Evolutionary conservation across 1,284 basidiomycete species (phyloP).

Genomic region (Cutaneotrichosporon sp.): DNA sequence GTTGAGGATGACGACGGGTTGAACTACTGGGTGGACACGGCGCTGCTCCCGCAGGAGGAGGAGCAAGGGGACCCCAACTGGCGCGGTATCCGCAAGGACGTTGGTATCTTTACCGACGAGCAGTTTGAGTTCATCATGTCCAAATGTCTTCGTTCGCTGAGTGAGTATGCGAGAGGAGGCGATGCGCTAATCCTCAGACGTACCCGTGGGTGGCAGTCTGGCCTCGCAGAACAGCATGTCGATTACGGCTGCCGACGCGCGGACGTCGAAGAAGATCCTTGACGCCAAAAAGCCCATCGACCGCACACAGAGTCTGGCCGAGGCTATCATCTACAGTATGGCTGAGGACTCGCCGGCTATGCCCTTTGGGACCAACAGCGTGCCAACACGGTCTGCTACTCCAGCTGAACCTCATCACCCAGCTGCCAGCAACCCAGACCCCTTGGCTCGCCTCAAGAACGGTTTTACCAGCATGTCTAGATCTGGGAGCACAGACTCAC

Average conservation of each 20-base stretch:
- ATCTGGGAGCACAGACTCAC: constrained; percentile 37
- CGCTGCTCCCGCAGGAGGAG: constrained; percentile 52
- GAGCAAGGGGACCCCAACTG: constrained; percentile 64
- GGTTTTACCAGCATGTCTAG: constrained; percentile 48
- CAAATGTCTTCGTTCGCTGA: constrained; percentile 82
- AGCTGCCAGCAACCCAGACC: constrained; percentile 6
- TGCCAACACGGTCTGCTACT: constrained; percentile 51
- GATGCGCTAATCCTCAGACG: constrained; percentile 51
- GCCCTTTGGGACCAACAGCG: constrained; percentile 31
- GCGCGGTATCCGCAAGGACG: constrained; percentile 69
- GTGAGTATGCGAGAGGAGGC: constrained; percentile 51
- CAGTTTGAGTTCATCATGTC: constrained; percentile 83
- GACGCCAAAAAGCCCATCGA: constrained; percentile 72
- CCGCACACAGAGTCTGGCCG: constrained; percentile 71
- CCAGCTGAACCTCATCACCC: constrained; percentile 36
- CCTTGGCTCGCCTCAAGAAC: constrained; percentile 28
- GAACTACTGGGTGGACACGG: constrained; percentile 36
- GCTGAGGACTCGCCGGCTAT: constrained; percentile 66
- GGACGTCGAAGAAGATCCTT: constrained; percentile 59
- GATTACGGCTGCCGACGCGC: constrained; percentile 51
- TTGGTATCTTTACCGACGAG: constrained; percentile 78
- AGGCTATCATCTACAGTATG: constrained; percentile 87
- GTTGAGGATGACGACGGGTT: constrained; percentile 56
- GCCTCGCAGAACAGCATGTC: constrained; percentile 41
- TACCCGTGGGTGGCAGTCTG: constrained; percentile 38